Base-by-base conservation (phyloP, 441 rosid species). In the Gossypium aridum region DNA sequence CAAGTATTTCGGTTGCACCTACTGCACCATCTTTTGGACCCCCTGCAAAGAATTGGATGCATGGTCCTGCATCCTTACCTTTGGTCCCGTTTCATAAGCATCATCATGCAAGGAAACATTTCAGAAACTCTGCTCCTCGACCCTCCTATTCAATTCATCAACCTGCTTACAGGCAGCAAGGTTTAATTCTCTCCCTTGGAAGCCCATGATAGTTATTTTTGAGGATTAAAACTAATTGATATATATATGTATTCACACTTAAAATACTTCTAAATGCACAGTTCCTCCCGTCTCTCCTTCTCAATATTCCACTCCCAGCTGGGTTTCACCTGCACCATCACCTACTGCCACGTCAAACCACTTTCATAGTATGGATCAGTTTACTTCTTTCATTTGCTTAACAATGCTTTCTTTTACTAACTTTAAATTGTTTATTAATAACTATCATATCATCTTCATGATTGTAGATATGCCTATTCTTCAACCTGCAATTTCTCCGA, bases 1-100 rank as follows among this genome's bases (percentile, higher is more conserved):
- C 87, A 16, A 85, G 87, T 78, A 87, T 87, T 56, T 76, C 90
- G 9, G 76, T 81, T 73, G 85, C 86, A 72, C 91, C 93, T 43
- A 81, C 87, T 17, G 47, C 53, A 23, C n/a, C 83, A 49, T 79
- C 82, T 63, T 65, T 37, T 71, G 67, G 64, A 19, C 66, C 67
- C 47, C 85, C 86, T 57, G 74, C 63, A 57, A 77, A 72, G 49
- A 75, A 69, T 67, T 72, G 80, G 85, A 31, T 22, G 19, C 80
- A 71, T n/a, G 45, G 78, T 59, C 80, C 80, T 73, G 81, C 78
- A 43, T 56, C 73, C 78, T 75, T 83, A 1, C 86, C 85, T 73
- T 78, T 77, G 13, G 14, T 70, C 23, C 71, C 85, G 25, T 70
- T 51, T 64, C 78, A 60, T 70, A 79, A 62, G 76, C 81, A 77